Conservation (phyloP, 1,284 basidiomycete species). For the Phylloboletellus chloephorus region DNA sequence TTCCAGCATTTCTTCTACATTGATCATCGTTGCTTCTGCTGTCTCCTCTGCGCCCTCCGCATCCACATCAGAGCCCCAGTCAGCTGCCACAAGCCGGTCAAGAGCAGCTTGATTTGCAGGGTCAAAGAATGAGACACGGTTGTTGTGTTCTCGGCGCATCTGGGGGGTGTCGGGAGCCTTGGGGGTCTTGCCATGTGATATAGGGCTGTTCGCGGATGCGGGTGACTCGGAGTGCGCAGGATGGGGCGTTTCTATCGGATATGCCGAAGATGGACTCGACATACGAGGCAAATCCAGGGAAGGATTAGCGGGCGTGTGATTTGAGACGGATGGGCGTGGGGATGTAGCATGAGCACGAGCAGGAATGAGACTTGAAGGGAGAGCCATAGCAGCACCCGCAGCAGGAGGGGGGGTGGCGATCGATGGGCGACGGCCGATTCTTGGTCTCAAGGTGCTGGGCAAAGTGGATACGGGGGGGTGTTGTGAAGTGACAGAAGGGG, state of each 20-base stretch:
- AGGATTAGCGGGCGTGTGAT: conserved; percentile 12
- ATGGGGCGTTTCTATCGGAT: conserved; percentile 7
- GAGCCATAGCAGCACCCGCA: conserved; percentile 11
- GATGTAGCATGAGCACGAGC: conserved; percentile 18
- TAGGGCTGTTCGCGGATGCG: conserved; percentile 9
- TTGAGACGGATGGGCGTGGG: conserved; percentile 18
- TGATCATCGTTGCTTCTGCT: conserved; percentile 76
- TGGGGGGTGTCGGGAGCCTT: conserved; percentile 24
- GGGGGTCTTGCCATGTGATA: conserved; percentile 12
- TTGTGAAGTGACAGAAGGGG: conserved; percentile 23
- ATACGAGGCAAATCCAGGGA: conserved; percentile 23
- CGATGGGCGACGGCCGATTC: conserved; percentile 35
- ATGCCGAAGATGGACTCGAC: conserved; percentile 15
- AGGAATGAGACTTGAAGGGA: conserved; percentile 23
- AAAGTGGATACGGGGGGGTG: conserved; percentile 17
- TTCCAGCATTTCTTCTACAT: conserved; percentile 97
- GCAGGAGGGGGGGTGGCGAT: conserved; percentile 27
- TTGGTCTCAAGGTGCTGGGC: conserved; percentile 34
- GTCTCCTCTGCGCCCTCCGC: conserved; percentile 66
- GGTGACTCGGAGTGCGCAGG: conserved; percentile 15
- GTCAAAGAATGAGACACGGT: conserved; percentile 76
- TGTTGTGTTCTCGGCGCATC: conserved; percentile 54
- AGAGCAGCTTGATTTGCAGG: conserved; percentile 65
- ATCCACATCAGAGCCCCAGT: conserved; percentile 41
- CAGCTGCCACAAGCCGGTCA: conserved; percentile 66